Evolutionary conservation across 331 rosid genomes (phyloP).

Genomic region (Arachis monticola): DNA sequence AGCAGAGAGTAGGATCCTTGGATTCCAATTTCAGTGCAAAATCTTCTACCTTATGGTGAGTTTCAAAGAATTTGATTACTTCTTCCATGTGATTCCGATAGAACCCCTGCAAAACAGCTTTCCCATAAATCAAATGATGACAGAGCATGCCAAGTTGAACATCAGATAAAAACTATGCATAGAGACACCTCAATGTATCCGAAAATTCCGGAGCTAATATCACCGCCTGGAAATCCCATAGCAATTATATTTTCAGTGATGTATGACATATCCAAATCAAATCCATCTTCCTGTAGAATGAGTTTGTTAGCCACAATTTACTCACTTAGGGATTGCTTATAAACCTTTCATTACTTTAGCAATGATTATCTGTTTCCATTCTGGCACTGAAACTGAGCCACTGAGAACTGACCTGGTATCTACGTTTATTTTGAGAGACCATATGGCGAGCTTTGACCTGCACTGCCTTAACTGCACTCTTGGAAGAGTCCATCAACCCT

Average conservation of each 20-base stretch:
- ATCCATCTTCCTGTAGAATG: constrained; percentile 77
- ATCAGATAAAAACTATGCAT: constrained; percentile 21
- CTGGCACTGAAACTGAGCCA: background rate
- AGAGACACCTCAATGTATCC: constrained; percentile 89
- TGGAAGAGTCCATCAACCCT: constrained; percentile 78
- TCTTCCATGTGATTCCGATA: constrained; percentile 99
- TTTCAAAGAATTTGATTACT: constrained; percentile 89
- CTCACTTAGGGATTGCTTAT: too few species aligned
- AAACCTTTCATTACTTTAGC: too few species aligned
- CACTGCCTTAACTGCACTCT: constrained; percentile 80
- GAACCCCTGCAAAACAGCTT: constrained; percentile 74
- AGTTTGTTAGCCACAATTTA: too few species aligned
- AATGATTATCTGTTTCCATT: too few species aligned
- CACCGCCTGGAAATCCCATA: constrained; percentile 98
- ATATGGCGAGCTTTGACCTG: constrained; percentile 95
- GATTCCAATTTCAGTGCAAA: constrained; percentile 19
- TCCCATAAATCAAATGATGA: constrained; percentile 36
- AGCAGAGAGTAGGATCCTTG: constrained; percentile 12
- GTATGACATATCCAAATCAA: constrained; percentile 92
- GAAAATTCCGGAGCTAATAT: constrained; percentile 91
- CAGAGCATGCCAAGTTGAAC: constrained; percentile 15
- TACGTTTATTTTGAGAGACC: constrained; percentile 87
- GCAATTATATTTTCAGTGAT: constrained; percentile 93
- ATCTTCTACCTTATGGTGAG: constrained; percentile 81
- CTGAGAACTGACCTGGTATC: constrained; percentile 76